Base-by-base conservation (phyloP, 768 basidiomycete genomes). In the Fomitopsis serialis region DNA sequence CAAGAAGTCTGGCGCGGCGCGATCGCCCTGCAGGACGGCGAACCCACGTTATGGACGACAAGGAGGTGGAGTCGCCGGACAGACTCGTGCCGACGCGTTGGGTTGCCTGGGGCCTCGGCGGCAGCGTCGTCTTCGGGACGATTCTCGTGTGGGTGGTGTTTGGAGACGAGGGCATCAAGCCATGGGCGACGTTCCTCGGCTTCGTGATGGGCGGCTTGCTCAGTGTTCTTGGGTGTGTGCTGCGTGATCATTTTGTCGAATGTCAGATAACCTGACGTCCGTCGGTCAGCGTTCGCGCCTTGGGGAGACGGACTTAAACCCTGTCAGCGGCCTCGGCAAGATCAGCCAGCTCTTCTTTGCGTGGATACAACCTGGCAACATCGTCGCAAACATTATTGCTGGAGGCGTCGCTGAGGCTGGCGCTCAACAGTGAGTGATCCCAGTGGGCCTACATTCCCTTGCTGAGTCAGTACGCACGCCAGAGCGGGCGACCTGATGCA, bases 401-500 rank as follows among this genome's bases (percentile, higher is more conserved):
- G 95, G 95, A 3, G 94, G 92, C 27, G 92, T 97, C n/a, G 88
- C 92, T 2, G 94, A 95, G 71, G 92, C 92, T 35, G 92, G 92
- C n/a, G 92, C 92, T 24, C 87, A 86, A 69, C 92, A 95, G 88
- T 92, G 64, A 56, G 84, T 65, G 54, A 22, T 21, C 42, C 29
- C 8, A 32, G 29, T 32, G n/a, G 1, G 1, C 45, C 37, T 40
- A 15, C 9, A 25, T 15, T n/a, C 47, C 10, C 7, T 6, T 43
- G 17, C 24, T 19, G 32, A 44, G 51, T 35, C 23, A 29, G 46
- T 32, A 23, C 54, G 12, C 32, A 22, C 52, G 55, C 47, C 60
- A 52, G 91, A 68, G 93, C 95, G 7, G 96, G 94, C 15, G 96
- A 98, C 66, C 81, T 98, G 9, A 98, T 98, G 96, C 96, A 98